phyloP scores from a whole-genome alignment of 2,329 filamentous ascomycete species.

The Monosporascus sp. region DNA sequence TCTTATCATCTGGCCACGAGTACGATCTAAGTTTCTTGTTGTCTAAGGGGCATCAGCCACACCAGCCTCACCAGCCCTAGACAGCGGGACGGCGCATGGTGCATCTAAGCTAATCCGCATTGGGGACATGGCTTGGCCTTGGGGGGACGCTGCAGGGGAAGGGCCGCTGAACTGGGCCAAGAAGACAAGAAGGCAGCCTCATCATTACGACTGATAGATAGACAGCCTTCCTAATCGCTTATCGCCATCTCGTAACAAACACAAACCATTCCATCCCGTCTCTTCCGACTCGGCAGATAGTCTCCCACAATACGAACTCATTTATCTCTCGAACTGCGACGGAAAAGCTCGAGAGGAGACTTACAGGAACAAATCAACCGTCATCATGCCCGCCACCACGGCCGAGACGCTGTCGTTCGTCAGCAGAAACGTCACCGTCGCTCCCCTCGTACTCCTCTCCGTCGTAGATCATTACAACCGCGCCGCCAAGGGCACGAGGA shows the following conservation, averaged over 20 bases:
- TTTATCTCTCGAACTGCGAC: no score
- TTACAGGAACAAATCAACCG: background rate
- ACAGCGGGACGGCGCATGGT: background rate
- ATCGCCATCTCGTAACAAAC: background rate
- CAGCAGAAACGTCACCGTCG: slow-evolving; percentile 91
- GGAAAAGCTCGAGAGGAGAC: background rate
- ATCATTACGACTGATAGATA: slow-evolving; percentile 2
- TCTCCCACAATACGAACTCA: no score
- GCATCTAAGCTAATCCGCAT: background rate
- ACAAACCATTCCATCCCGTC: no score
- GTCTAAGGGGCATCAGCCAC: background rate
- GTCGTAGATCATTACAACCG: slow-evolving; percentile 98
- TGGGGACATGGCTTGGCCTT: background rate
- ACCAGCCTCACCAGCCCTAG: background rate
- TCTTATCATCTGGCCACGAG: no score
- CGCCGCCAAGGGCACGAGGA: slow-evolving; percentile 77
- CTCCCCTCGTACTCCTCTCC: slow-evolving; percentile 93
- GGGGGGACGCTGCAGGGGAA: background rate
- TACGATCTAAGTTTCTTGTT: background rate
- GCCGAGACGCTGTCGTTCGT: slow-evolving; percentile 94
- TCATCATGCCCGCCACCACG: slow-evolving; percentile 85
- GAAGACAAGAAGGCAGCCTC: slow-evolving; percentile 1
- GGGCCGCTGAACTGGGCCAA: no score
- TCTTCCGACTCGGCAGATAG: no score
- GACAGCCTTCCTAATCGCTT: slow-evolving; percentile 2